These are phyloP conservation scores for Agaricus sinodeliciosus DNA, from an alignment of 768 basidiomycete genomes.

Conservation along the genomic window DNA sequence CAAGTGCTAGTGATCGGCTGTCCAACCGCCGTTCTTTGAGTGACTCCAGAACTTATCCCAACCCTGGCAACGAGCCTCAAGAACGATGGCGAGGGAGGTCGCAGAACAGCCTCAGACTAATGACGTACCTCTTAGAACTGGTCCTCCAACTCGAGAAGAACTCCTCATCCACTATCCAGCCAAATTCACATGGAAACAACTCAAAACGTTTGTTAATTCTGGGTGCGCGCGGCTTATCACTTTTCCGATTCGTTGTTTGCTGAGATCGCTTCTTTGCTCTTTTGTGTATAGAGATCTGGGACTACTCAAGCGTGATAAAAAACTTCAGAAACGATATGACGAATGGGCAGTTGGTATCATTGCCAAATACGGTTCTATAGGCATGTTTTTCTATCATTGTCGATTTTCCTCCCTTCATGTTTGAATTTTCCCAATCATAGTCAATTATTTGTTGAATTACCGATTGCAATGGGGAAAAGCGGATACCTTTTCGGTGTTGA, in stretches of 20 bases:
- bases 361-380: constrained; percentile 55
- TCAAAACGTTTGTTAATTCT: constrained; percentile 74
- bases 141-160: constrained; percentile 65
- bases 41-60: too few relatives aligned
- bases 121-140: constrained; percentile 38
- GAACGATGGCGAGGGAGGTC: neutral
- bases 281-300: constrained; percentile 60
- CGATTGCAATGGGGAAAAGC: constrained; percentile 73
- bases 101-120: constrained; percentile 12
- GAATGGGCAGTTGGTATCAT: constrained; percentile 50
- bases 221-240: constrained; percentile 39
- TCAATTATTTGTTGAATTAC: constrained; percentile 62
- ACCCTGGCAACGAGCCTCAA: neutral
- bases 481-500: constrained; percentile 56
- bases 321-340: constrained; percentile 62
- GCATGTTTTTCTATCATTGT: constrained; percentile 29
- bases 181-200: constrained; percentile 68
- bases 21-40: too few relatives aligned
- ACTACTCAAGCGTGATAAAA: constrained; percentile 66
- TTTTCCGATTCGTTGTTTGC: neutral
- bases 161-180: constrained; percentile 63
- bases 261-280: neutral
- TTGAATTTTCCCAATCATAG: constrained; percentile 26
- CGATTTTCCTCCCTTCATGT: neutral
- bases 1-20: too few relatives aligned